phyloP scores from a whole-genome alignment of 1,284 basidiomycete species.

The Marasmius sp. region DNA sequence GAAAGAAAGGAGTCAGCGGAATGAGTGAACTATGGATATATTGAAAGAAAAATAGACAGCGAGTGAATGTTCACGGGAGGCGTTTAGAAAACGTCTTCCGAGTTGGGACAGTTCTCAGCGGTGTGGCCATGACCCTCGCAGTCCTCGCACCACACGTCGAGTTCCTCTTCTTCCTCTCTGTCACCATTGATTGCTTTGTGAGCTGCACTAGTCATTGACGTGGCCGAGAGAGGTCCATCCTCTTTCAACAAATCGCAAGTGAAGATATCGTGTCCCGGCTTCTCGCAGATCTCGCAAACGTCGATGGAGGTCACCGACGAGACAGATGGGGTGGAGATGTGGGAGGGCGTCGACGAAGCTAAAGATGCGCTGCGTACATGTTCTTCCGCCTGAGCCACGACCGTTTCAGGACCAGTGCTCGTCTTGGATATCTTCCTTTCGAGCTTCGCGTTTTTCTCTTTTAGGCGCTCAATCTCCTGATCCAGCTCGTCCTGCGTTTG shows the following conservation, averaged over 20 bases:
- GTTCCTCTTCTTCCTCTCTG: slow-evolving; percentile 8
- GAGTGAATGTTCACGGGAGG: neutral
- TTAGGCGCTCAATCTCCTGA: slow-evolving; percentile 75
- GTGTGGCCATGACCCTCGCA: slow-evolving; percentile 74
- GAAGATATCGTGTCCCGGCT: slow-evolving; percentile 80
- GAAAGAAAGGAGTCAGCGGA: neutral
- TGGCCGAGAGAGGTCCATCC: slow-evolving; percentile 20
- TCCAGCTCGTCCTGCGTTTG: slow-evolving; percentile 79
- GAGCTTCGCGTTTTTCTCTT: slow-evolving; percentile 58
- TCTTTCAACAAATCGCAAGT: slow-evolving; percentile 64
- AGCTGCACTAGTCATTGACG: neutral
- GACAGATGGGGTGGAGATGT: slow-evolving; percentile 21
- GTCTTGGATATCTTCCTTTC: slow-evolving; percentile 62
- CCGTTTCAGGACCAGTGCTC: slow-evolving; percentile 36
- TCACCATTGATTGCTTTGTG: slow-evolving; percentile 4
- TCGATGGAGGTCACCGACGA: slow-evolving; percentile 29
- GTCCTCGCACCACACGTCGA: slow-evolving; percentile 67
- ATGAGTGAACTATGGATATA: neutral
- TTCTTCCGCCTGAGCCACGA: neutral
- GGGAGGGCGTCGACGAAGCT: slow-evolving; percentile 13
- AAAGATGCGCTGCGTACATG: slow-evolving; percentile 22
- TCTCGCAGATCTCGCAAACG: slow-evolving; percentile 83
- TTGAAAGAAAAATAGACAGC: neutral
- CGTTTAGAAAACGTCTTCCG: slow-evolving; percentile 72
- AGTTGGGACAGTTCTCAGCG: slow-evolving; percentile 74